A percentile compares a stretch with the other conserved stretches of the same genome.
These are phyloP conservation scores for Solanum infundibuliforme DNA, from an alignment of 257 asterid genomes.

Conservation along the genomic window DNA sequence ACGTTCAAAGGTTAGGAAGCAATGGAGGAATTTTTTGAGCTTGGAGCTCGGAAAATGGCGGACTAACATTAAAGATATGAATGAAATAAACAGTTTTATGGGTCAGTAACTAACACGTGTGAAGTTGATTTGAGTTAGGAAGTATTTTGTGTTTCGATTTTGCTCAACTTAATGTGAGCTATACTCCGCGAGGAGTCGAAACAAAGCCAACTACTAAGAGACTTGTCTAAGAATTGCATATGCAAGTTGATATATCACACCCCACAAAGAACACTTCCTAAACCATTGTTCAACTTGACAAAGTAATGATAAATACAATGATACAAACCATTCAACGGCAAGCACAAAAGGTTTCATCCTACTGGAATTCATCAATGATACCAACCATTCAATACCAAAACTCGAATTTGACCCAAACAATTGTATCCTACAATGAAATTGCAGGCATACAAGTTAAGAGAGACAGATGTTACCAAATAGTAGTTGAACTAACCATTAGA, in stretches of 20 bases:
- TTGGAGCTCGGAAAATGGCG: neutral
- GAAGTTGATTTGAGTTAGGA: neutral
- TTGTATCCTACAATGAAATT: fast-evolving
- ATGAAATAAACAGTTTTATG: neutral
- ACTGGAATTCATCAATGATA: too few species aligned
- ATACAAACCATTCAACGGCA: neutral
- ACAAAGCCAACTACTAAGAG: neutral
- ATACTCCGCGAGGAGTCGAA: neutral
- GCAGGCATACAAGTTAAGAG: neutral
- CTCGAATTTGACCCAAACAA: neutral
- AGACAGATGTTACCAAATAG: neutral
- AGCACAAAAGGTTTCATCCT: neutral
- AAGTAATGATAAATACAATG: neutral
- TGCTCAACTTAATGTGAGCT: neutral
- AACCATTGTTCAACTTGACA: neutral
- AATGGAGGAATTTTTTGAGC: neutral
- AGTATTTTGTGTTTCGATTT: neutral
- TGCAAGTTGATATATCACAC: neutral
- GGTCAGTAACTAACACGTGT: neutral
- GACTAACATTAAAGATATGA: neutral
- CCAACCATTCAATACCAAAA: neutral
- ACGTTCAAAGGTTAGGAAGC: neutral
- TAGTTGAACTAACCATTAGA: neutral
- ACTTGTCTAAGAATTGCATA: neutral
- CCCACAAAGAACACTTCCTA: neutral